Conservation (phyloP, 2,329 filamentous ascomycete species). For the Calonectria honghensis region DNA sequence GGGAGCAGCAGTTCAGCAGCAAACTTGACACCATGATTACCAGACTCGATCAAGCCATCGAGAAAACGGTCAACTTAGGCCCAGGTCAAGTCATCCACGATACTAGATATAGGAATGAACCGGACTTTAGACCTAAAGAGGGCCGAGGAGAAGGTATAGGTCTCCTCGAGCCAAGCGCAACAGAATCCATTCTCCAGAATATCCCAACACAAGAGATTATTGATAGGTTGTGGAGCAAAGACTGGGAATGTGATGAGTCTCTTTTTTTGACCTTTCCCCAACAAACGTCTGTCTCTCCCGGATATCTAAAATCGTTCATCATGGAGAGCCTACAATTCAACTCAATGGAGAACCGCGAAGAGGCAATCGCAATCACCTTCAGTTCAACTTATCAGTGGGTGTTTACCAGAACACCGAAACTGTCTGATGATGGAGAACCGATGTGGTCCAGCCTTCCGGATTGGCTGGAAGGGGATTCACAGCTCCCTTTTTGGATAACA, state of each 20-base stretch:
- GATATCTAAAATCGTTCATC: conserved; percentile 15
- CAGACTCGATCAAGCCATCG: background rate
- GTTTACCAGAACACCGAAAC: background rate
- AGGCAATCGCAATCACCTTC: conserved; percentile 27
- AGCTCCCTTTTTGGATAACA: conserved; percentile 31
- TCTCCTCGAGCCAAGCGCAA: conserved; percentile 4
- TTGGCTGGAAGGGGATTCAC: conserved; percentile 22
- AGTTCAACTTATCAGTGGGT: conserved; percentile 20
- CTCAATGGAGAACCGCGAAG: conserved; percentile 23
- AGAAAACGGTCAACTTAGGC: background rate
- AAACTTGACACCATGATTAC: conserved; percentile 32
- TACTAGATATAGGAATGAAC: background rate
- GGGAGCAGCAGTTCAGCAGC: conserved; percentile 32
- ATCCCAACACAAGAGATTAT: background rate
- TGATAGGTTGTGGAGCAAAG: background rate
- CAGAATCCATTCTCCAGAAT: conserved; percentile 13
- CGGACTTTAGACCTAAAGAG: background rate
- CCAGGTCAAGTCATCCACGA: background rate
- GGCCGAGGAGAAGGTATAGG: background rate
- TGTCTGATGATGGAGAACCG: background rate
- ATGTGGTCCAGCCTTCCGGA: conserved; percentile 28
- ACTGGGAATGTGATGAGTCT: conserved; percentile 13
- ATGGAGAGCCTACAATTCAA: conserved; percentile 19
- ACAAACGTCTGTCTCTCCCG: background rate
- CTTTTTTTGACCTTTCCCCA: conserved; percentile 19